Base-by-base conservation (phyloP, 352 stramenopile genomes). In the Phytophthora foliorum region DNA sequence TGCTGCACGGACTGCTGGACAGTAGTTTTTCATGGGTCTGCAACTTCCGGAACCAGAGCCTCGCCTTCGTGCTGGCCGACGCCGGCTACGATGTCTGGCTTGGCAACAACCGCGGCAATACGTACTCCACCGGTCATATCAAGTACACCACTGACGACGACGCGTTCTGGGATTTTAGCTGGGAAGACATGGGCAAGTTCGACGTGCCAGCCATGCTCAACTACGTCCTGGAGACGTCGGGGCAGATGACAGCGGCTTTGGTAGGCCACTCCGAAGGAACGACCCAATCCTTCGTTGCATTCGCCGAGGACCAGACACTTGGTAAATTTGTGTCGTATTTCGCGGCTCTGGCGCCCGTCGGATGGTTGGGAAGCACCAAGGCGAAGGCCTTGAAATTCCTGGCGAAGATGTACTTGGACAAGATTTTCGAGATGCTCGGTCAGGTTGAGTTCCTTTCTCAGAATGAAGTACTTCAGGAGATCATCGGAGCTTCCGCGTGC, bases 81-180 rank as follows among this genome's bases (percentile, higher is more conserved):
- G 78, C 74, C 8, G 81, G 81, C 2, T 89, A 83, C 50, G 81
- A 89, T 25, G 80, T 89, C 16, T 89, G 80, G 80, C 78, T 89
- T 21, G 80, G 80, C 38, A 89, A 89, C 77, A 89, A 86, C 67
- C 78, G 81, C n/a, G 81, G 81, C 32, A 86, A 75, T 34, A 89
- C 81, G n/a, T 89, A 80, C 65, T 89, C 81, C 6, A 69, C 58
- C 19, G 36, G 51, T 17, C 81, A 89, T 57, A 17, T 86, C 38
- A 76, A 85, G 39, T 84, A 84, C 57, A 59, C 62, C 3, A 72
- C 60, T 19, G 55, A 59, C 7, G 71, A 84, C 57, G 51, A 67
- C 21, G 64, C 32, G 27, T 89, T 81, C 65, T 89, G 81, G 78
- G 74, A 87, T 42, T 89, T 87, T 32, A 81, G 56, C 24, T 89